A percentile compares a stretch with the other conserved stretches of the same genome.
Evolutionary conservation across 2,329 filamentous ascomycete species (phyloP).

Genomic region (Fusarium ambrosium): DNA sequence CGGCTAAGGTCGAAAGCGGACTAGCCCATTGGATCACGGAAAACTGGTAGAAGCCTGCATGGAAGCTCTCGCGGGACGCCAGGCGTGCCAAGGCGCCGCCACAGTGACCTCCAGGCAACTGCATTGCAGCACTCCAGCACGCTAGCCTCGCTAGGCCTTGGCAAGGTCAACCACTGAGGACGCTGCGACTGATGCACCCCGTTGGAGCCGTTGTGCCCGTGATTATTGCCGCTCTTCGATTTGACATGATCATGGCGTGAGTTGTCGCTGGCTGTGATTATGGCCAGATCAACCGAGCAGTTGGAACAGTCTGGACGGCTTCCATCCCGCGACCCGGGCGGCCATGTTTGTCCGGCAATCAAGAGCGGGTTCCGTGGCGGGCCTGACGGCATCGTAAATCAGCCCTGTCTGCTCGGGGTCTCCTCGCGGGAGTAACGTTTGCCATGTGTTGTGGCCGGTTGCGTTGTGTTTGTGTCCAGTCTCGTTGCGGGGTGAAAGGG

Average conservation of each 20-base stretch:
- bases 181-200: slow-evolving; percentile 4
- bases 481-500: slow-evolving; percentile 37
- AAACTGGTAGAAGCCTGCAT: slow-evolving; percentile 48
- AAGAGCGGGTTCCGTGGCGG: slow-evolving; percentile 5
- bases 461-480: slow-evolving; percentile 27
- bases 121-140: slow-evolving; percentile 7
- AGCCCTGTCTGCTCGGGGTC: slow-evolving; percentile 25
- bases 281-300: slow-evolving; percentile 31
- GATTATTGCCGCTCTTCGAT: slow-evolving; percentile 33
- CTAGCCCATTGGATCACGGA: slow-evolving; percentile 34
- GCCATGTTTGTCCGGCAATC: slow-evolving; percentile 25
- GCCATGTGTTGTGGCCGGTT: slow-evolving; percentile 36
- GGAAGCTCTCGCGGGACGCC: slow-evolving; percentile 38
- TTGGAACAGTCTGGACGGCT: slow-evolving; percentile 18
- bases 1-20: slow-evolving; percentile 19
- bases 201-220: slow-evolving; percentile 23
- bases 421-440: slow-evolving; percentile 15
- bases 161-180: slow-evolving; percentile 18
- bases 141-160: not conserved
- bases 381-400: slow-evolving; percentile 23
- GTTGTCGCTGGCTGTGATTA: slow-evolving; percentile 6
- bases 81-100: slow-evolving; percentile 28
- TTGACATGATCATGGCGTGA: slow-evolving; percentile 44
- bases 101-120: slow-evolving; percentile 29
- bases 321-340: slow-evolving; percentile 18